Percentiles rank a stretch among this genome's conserved stretches.
Conservation (phyloP, 2,329 filamentous ascomycete genomes). For the Parastagonospora avenae region DNA sequence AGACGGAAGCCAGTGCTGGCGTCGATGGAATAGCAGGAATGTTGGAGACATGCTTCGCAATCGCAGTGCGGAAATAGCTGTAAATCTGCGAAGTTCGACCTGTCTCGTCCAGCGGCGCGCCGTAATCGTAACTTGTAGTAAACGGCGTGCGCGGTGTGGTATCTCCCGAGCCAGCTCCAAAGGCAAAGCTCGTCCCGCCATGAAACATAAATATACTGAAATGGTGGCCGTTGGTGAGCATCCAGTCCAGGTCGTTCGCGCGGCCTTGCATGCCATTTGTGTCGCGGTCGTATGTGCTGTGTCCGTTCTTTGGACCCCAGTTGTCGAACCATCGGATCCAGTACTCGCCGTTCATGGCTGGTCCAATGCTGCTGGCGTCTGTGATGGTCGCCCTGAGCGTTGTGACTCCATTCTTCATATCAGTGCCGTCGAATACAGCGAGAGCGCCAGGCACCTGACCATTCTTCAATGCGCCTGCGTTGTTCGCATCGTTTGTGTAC, state of each 20-base stretch:
- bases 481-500: conserved; percentile 58
- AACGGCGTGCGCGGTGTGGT: conserved; percentile 48
- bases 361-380: conserved; percentile 51
- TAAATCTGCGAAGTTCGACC: conserved; percentile 55
- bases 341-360: conserved; percentile 57
- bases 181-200: conserved; percentile 59
- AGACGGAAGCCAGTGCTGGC: conserved; percentile 41
- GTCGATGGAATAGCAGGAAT: conserved; percentile 48
- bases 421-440: conserved; percentile 53
- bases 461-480: conserved; percentile 51
- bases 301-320: conserved; percentile 50
- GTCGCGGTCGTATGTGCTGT: conserved; percentile 39
- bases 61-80: conserved; percentile 47
- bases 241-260: conserved; percentile 29
- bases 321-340: conserved; percentile 53
- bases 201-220: conserved; percentile 61
- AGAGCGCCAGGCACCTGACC: conserved; percentile 54
- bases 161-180: conserved; percentile 55
- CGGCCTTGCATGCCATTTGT: conserved; percentile 19
- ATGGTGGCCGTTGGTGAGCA: conserved; percentile 38
- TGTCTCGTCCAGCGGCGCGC: conserved; percentile 57
- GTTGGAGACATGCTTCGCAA: conserved; percentile 45
- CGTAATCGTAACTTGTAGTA: conserved; percentile 59
- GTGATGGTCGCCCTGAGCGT: conserved; percentile 53
- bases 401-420: conserved; percentile 48